These are phyloP conservation scores for Tolypocladium capitatum DNA, from an alignment of 2,329 filamentous ascomycete species.

Conservation along the genomic window DNA sequence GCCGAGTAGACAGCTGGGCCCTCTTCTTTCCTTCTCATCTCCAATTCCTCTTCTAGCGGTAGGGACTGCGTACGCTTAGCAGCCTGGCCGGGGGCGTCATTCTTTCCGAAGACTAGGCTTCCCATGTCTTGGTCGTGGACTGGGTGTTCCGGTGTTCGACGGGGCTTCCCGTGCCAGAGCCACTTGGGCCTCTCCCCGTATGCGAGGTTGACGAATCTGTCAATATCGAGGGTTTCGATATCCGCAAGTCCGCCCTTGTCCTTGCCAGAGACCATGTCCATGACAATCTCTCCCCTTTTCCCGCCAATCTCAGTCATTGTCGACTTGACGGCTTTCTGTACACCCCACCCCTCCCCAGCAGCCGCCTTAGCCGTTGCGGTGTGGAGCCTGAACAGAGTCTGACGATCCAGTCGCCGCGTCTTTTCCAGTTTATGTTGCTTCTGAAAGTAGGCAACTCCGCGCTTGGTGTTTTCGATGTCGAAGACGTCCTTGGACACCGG, in stretches of 20 bases:
- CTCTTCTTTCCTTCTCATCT: conserved; percentile 32
- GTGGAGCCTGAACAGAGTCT: conserved; percentile 71
- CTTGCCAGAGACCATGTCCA: conserved; percentile 80
- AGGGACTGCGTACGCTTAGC: conserved; percentile 37
- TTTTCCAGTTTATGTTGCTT: conserved; percentile 72
- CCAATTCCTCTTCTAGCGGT: conserved; percentile 38
- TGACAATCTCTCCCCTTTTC: conserved; percentile 85
- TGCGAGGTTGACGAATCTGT: conserved; percentile 64
- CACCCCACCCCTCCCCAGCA: conserved; percentile 77
- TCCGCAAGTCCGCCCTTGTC: conserved; percentile 86
- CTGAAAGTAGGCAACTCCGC: conserved; percentile 78
- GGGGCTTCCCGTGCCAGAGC: conserved; percentile 86
- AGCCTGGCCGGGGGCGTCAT: conserved; percentile 27
- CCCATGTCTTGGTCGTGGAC: conserved; percentile 33
- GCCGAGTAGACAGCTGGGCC: conserved; percentile 27
- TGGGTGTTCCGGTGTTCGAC: conserved; percentile 43
- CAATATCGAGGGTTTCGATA: conserved; percentile 82
- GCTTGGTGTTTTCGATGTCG: conserved; percentile 68
- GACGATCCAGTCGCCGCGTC: conserved; percentile 67
- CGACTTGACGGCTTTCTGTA: conserved; percentile 88
- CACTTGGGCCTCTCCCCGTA: conserved; percentile 79
- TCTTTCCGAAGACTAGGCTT: conserved; percentile 40
- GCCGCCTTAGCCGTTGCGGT: conserved; percentile 80
- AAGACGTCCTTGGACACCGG: conserved; percentile 86
- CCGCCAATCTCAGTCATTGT: conserved; percentile 89